phyloP scores from a whole-genome alignment of 371 early-diverging fungal species.

The Ordospora pajunii region DNA sequence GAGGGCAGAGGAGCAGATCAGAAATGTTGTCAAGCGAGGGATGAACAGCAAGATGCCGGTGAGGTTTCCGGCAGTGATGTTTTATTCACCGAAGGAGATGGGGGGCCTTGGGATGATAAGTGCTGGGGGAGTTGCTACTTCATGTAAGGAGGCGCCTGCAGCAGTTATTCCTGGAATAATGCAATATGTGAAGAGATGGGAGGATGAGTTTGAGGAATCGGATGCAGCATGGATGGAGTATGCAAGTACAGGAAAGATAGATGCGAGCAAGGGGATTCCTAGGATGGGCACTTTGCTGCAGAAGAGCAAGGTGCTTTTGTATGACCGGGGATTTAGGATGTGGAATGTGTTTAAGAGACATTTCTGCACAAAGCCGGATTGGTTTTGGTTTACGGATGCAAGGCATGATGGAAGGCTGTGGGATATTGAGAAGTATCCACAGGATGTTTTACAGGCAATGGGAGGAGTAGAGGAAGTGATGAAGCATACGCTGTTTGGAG shows the following conservation, averaged over 20 bases:
- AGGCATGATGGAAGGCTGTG: constrained; percentile 87
- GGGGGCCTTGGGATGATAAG: constrained; percentile 92
- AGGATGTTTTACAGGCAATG: constrained; percentile 90
- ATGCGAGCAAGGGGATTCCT: constrained; percentile 90
- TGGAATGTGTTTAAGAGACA: constrained; percentile 89
- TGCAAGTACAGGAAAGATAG: constrained; percentile 78
- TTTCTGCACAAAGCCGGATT: constrained; percentile 67
- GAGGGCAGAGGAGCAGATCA: constrained; percentile 81
- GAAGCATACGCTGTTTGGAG: constrained; percentile 91
- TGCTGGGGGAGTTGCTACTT: neutral
- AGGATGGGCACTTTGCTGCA: constrained; percentile 82
- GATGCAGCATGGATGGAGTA: constrained; percentile 83
- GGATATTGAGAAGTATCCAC: constrained; percentile 86
- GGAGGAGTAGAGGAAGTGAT: constrained; percentile 94
- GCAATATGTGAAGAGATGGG: constrained; percentile 11
- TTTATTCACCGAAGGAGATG: constrained; percentile 78
- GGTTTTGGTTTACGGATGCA: constrained; percentile 9
- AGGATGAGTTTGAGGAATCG: constrained; percentile 20
- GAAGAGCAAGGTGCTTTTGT: constrained; percentile 86
- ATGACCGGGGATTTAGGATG: constrained; percentile 95
- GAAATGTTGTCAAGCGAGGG: constrained; percentile 93
- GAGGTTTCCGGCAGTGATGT: constrained; percentile 90
- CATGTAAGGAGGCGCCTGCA: neutral
- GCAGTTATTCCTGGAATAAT: neutral
- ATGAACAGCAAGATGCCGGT: constrained; percentile 95